Conservation (phyloP, 768 basidiomycete species). For the Suillus paluster region DNA sequence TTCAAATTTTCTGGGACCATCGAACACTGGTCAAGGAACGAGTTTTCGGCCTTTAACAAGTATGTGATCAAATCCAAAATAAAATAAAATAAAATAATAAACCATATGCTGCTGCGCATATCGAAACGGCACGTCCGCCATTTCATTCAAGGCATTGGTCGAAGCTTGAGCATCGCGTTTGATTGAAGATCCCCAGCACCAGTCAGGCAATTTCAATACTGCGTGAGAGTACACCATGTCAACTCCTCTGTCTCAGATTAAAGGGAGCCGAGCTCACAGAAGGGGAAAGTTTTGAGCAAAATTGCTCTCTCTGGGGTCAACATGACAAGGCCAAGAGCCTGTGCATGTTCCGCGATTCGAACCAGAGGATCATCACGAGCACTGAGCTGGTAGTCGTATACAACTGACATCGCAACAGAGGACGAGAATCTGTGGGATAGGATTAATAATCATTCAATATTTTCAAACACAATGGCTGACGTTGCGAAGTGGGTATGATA, state of each 20-base stretch:
- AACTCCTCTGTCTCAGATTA: not conserved
- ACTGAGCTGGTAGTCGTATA: slow-evolving; percentile 7
- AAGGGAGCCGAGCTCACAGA: slow-evolving; percentile 15
- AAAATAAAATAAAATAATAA: not conserved
- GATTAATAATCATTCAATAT: not conserved
- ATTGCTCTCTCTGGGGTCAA: slow-evolving; percentile 12
- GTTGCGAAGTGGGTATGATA: slow-evolving; percentile 28
- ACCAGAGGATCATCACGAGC: slow-evolving; percentile 6
- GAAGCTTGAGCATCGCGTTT: slow-evolving; percentile 33
- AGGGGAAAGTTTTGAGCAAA: slow-evolving; percentile 16
- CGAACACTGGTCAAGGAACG: not conserved
- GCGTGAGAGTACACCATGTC: not conserved
- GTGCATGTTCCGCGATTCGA: not conserved
- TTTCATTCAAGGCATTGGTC: not conserved
- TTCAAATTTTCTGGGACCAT: slow-evolving; percentile 19
- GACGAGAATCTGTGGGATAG: slow-evolving; percentile 16
- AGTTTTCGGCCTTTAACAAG: not conserved
- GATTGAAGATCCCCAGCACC: slow-evolving; percentile 45
- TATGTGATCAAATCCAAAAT: not conserved
- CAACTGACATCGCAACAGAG: slow-evolving; percentile 5
- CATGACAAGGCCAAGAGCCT: not conserved
- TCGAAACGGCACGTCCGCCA: slow-evolving; percentile 26
- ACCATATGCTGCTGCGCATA: slow-evolving; percentile 35
- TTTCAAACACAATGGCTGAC: slow-evolving; percentile 12
- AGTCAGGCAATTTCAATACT: slow-evolving; percentile 28